Evolutionary conservation across 2,329 filamentous ascomycete genomes (phyloP), one percentile per base, ranked within the genome.

Genomic region (Fusarium virguliforme): DNA sequence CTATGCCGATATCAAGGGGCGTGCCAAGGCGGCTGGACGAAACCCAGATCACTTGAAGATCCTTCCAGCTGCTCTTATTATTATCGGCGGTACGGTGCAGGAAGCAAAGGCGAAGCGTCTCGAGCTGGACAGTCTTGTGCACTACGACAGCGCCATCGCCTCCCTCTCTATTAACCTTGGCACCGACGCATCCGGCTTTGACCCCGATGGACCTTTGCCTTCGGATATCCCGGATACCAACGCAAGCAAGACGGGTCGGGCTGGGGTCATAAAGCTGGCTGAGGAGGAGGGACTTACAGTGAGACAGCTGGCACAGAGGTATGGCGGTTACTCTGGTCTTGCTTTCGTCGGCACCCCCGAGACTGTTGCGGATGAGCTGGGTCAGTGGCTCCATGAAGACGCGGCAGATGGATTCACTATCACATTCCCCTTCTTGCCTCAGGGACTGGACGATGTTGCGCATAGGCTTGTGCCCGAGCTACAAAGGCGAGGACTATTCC

Each of bases 141-240:
- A 87, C 72, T 87, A 87, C 51, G 85, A 88, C 50, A 87, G 83
- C 70, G 83, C 83, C 4, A 86, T 89, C 67, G 84, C 85, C 0
- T 87, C 85, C 2, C 74, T 88, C 40, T 87, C 85, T 0, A 79
- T 87, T 35, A 69, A 78, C 0, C 79, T 88, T 1, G 86, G 85
- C 1, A 78, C 78, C 0, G 85, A 88, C 77, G 84, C 79, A 1
- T 84, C 84, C 2, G 77, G 65, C 0, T 83, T 85, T 32, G 85
- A 87, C 54, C 85, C 85, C 0, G 85, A 88, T 68, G 81, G 76
- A 0, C 84, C 83, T 1, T 76, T 89, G 6, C 86, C 86, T 1
- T 73, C 74, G 0, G 81, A 87, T 6, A 72, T 88, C 3, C 86
- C 86, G 0, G 85, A 87, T 53, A 88, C 85, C 0, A 88, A 88